Base-by-base conservation (phyloP, 106 monocot genomes). In the Dendrobium chrysotoxum region DNA sequence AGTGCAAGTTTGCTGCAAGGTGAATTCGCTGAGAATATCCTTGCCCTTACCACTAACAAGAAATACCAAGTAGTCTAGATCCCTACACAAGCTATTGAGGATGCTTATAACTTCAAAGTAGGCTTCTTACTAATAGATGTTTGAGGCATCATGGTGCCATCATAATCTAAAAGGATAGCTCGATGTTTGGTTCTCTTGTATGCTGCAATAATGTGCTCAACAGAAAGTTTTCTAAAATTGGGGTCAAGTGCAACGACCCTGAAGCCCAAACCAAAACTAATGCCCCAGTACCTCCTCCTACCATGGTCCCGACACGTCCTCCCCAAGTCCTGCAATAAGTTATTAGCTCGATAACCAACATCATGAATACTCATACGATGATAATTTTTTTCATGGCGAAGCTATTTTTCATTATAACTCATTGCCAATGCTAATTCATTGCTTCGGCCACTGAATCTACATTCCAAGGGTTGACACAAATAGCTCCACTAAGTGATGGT, bases 331-430 rank as follows among this genome's bases (percentile, higher is more conserved):
- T n/a, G n/a, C n/a, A n/a, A 39, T 47, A 85, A 91, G 78, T 85
- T 85, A 12, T 79, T 86, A 0, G 88, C 73, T 88, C 91, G 88
- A 38, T 86, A 88, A 4, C 80, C 88, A 7, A 91, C 84, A 77
- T 88, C 86, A 78, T 91, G 91, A 18, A 78, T 78, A 38, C 84
- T 88, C 7, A 91, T 82, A 77, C 88, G 88, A 41, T 53, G 18
- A 53, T 91, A 91, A 47, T 91, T 88, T 85, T 88, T 91, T 80
- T 91, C 88, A 72, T 91, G 91, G 20, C 85, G 77, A 57, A 91
- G 39, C 31, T 86, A 82, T 70, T 86, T 88, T 53, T 91, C 88
- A 0, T 78, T 47, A 20, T 84, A 82, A 7, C 46, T 25, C 74
- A 86, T 77, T 3, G 53, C 31, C 1, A 91, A 53, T 0, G 86